These are phyloP conservation scores for Gossypium davidsonii DNA, from an alignment of 441 rosid genomes.

Conservation along the genomic window DNA sequence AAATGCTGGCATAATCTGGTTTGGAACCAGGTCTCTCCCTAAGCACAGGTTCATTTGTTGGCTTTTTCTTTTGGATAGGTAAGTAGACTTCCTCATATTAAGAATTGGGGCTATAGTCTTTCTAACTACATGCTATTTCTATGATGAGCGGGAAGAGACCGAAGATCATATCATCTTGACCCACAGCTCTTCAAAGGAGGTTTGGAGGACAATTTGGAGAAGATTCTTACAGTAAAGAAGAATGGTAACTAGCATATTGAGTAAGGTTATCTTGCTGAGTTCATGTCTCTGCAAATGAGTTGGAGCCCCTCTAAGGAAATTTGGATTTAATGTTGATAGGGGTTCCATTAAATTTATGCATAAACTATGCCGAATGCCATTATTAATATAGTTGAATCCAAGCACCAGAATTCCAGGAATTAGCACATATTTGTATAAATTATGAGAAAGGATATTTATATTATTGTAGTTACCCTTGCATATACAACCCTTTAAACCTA, in stretches of 20 bases:
- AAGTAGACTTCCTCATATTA: not conserved
- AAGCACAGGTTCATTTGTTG: not conserved
- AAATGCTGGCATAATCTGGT: not conserved
- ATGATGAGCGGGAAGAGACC: not conserved
- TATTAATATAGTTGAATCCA: not conserved
- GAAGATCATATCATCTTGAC: not conserved
- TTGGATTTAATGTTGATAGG: not conserved
- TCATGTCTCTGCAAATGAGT: too few species aligned
- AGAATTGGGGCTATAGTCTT: not conserved
- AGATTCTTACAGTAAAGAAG: not conserved
- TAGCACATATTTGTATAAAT: not conserved
- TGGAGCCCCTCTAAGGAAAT: not conserved
- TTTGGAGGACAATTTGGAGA: not conserved
- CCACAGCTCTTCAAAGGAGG: not conserved
- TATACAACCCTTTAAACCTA: not conserved
- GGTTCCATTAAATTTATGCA: not conserved
- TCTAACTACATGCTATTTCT: not conserved
- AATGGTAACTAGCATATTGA: not conserved
- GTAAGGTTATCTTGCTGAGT: not conserved
- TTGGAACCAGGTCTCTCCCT: not conserved
- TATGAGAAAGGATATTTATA: not conserved
- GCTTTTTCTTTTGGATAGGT: not conserved
- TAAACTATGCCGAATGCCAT: not conserved
- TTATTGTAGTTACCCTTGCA: not conserved
- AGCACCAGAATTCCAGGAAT: not conserved